phyloP scores from a whole-genome alignment of 768 basidiomycete species.

The Ramaria rubella region DNA sequence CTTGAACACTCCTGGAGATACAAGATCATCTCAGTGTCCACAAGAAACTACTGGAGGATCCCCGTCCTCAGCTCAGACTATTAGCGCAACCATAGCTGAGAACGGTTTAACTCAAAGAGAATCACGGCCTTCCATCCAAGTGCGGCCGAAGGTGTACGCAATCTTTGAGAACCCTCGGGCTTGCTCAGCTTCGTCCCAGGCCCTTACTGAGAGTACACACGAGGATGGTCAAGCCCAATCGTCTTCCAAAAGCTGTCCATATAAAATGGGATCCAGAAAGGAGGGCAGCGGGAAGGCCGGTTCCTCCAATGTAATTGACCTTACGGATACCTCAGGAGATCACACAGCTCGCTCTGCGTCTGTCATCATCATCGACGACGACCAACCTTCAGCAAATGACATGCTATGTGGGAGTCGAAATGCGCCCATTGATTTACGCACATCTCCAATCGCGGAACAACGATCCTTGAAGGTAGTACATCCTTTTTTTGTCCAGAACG shows the following conservation, averaged over 20 bases:
- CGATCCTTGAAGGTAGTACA: not conserved
- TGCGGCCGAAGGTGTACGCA: no score
- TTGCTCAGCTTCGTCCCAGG: not conserved
- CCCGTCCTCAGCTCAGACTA: not conserved
- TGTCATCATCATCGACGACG: not conserved
- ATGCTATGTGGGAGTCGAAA: not conserved
- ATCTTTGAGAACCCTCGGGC: not conserved
- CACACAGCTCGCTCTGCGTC: not conserved
- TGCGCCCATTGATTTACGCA: not conserved
- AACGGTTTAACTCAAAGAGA: not conserved
- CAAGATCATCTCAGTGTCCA: no score
- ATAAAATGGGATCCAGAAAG: not conserved
- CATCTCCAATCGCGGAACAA: not conserved
- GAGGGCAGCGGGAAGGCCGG: not conserved
- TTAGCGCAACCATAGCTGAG: not conserved
- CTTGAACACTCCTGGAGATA: no score
- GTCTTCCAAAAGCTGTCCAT: not conserved
- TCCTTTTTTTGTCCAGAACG: conserved; percentile 2
- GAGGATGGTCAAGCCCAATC: not conserved
- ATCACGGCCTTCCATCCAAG: no score
- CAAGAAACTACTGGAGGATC: not conserved
- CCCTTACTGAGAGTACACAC: not conserved
- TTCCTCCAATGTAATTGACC: not conserved
- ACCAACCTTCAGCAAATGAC: not conserved
- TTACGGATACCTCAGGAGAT: not conserved